Base-by-base conservation (phyloP, 2,329 filamentous ascomycete species). In the Basipetospora chlamydospora region DNA sequence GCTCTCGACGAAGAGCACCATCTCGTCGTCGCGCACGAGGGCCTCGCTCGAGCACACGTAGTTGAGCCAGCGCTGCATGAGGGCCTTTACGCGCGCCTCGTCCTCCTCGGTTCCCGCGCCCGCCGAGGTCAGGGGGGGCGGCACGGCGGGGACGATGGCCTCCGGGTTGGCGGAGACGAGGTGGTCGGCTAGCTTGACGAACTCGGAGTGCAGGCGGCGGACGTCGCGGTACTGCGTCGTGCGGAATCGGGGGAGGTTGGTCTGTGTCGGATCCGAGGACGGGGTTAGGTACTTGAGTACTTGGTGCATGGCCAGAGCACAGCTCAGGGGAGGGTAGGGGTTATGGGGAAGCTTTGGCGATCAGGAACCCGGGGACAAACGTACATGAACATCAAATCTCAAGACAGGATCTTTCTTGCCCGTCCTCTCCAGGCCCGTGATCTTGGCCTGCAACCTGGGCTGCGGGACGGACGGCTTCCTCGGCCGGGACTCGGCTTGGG, bases 201-300 rank as follows among this genome's bases (percentile, higher is more conserved):
- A 98, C 54, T 98, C 90, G 33, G 84, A 86, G 59, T 98, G 90
- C 42, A 92, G 80, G 42, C 90, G 83, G 48, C 90, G 82, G 46
- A 98, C 86, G 58, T 98, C 90, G 52, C 90, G 86, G 61, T 95
- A 98, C 57, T 98, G 90, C 5, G 90, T 98, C 1, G 90, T 98
- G 49, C 90, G 77, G 59, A 95, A 98, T 47, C 88, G 88, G 37
- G 88, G 87, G n/a, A 98, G 80, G 59, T 98, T 98, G 45, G 90
- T 98, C 90, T 98, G 39, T 3, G 28, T 11, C 34, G 26, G 42
- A 17, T 46, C 48, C 54, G 43, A 56, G 49, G 16, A n/a, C n/a
- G n/a, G n/a, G n/a, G n/a, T n/a, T n/a, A n/a, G n/a, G n/a, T n/a
- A n/a, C n/a, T n/a, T n/a, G n/a, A n/a, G n/a, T n/a, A n/a, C n/a